Percentiles rank a stretch among this genome's conserved stretches.
Conservation (phyloP, 2,329 filamentous ascomycete genomes). For the Fusarium sp. region DNA sequence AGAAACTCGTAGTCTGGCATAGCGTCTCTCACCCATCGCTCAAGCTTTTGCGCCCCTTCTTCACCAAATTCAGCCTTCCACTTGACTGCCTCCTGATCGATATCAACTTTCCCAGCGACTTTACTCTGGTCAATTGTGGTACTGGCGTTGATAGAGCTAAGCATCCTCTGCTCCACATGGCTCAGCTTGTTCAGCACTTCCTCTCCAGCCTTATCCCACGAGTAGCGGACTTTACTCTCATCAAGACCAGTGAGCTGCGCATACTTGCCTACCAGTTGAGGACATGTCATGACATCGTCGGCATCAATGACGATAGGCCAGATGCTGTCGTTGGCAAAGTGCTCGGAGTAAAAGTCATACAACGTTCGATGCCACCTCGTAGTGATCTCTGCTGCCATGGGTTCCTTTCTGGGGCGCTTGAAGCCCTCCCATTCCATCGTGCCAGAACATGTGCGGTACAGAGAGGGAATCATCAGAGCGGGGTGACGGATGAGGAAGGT, state of each 20-base stretch:
- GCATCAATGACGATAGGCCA: conserved; percentile 37
- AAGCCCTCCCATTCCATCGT: not conserved
- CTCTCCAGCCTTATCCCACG: conserved; percentile 12
- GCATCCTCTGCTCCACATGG: conserved; percentile 12
- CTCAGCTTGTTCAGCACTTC: conserved; percentile 2
- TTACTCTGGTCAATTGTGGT: conserved; percentile 15
- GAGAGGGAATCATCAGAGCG: conserved; percentile 21
- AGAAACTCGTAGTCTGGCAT: conserved; percentile 31
- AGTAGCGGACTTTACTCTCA: conserved; percentile 13
- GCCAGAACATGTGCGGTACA: conserved; percentile 22
- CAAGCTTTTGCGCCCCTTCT: conserved; percentile 17
- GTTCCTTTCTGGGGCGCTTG: not conserved
- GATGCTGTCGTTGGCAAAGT: conserved; percentile 14
- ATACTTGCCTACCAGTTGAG: conserved; percentile 25
- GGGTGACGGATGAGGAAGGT: conserved; percentile 38
- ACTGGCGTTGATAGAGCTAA: conserved; percentile 31
- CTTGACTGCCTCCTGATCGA: conserved; percentile 26
- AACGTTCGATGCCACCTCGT: conserved; percentile 25
- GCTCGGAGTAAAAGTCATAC: conserved; percentile 25
- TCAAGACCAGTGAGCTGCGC: conserved; percentile 22
- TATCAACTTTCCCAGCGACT: conserved; percentile 22
- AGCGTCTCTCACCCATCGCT: conserved; percentile 26
- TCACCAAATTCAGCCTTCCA: conserved; percentile 34
- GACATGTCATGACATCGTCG: conserved; percentile 31
- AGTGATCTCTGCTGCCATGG: conserved; percentile 9